Evolutionary conservation across 768 basidiomycete genomes (phyloP).

Genomic region (Leccinum truebloodii): DNA sequence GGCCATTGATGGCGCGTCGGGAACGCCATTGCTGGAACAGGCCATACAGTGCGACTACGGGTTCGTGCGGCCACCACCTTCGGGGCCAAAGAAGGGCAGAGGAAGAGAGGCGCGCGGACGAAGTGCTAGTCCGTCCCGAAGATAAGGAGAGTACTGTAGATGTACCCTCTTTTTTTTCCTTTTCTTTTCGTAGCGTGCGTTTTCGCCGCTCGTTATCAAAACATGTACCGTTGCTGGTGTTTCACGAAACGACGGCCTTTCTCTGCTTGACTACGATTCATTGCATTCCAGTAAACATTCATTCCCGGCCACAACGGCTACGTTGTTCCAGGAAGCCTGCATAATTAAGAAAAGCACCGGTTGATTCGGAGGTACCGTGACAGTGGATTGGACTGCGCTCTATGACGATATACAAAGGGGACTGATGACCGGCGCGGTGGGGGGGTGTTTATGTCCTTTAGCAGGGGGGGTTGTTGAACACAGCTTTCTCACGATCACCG

Average conservation of each 20-base stretch:
- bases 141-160: constrained; percentile 35
- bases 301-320: constrained; percentile 12
- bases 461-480: constrained; percentile 13
- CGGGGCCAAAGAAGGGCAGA: constrained; percentile 78
- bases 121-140: constrained; percentile 77
- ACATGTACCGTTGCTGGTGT: constrained; percentile 3
- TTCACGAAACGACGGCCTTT: background rate
- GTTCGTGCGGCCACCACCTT: constrained; percentile 83
- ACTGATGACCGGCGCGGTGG: background rate
- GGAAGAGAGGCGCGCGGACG: constrained; percentile 62
- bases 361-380: background rate
- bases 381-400: constrained; percentile 1
- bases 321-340: constrained; percentile 11
- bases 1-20: constrained; percentile 89
- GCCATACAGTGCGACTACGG: constrained; percentile 87
- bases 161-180: background rate
- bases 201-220: background rate
- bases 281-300: constrained; percentile 7
- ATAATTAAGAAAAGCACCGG: background rate
- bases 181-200: background rate
- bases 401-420: background rate
- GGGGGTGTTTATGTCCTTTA: constrained; percentile 16
- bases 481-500: constrained; percentile 14
- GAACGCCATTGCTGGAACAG: constrained; percentile 84
- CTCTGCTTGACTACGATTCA: constrained; percentile 7